Evolutionary conservation across 805 yeast species (phyloP).

Genomic region (Candida dendrica): DNA sequence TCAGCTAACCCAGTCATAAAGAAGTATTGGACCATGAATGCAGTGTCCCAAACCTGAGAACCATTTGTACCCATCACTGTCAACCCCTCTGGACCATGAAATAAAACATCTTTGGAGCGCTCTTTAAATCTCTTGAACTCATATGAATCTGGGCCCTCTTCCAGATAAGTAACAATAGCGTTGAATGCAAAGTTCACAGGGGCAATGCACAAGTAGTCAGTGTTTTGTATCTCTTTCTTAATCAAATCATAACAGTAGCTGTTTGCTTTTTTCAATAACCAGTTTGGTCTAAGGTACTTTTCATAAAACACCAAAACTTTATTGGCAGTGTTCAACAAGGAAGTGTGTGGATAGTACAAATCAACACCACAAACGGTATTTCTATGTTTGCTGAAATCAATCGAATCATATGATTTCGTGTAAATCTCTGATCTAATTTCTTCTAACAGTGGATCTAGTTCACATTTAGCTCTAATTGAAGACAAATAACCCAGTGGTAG

Average conservation of each 20-base stretch:
- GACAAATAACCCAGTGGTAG: constrained; percentile 79
- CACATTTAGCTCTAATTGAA: constrained; percentile 46
- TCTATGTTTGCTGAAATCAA: constrained; percentile 65
- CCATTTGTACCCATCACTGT: constrained; percentile 97
- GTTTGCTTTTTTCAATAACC: constrained; percentile 51
- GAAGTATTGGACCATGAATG: constrained; percentile 81
- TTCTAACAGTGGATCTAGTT: constrained; percentile 53
- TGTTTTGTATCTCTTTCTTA: constrained; percentile 67
- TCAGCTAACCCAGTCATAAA: constrained; percentile 76
- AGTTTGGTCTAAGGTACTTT: constrained; percentile 64
- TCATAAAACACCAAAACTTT: constrained; percentile 57
- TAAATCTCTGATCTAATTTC: constrained; percentile 79
- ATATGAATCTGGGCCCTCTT: constrained; percentile 63
- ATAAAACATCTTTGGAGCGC: constrained; percentile 69
- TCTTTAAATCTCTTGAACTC: constrained; percentile 47
- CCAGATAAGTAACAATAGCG: constrained; percentile 59
- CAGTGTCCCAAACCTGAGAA: constrained; percentile 94
- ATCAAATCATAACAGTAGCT: constrained; percentile 53
- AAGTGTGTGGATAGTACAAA: constrained; percentile 87
- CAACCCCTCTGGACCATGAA: constrained; percentile 87
- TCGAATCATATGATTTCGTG: constrained; percentile 49
- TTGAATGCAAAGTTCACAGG: constrained; percentile 89
- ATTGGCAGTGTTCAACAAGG: constrained; percentile 56
- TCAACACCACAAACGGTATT: constrained; percentile 89
- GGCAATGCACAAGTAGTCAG: constrained; percentile 80